Percentiles rank a stretch among this genome's conserved stretches.
Conservation (phyloP, 2,329 filamentous ascomycete species). For the Raffaelea deltoideospora region DNA sequence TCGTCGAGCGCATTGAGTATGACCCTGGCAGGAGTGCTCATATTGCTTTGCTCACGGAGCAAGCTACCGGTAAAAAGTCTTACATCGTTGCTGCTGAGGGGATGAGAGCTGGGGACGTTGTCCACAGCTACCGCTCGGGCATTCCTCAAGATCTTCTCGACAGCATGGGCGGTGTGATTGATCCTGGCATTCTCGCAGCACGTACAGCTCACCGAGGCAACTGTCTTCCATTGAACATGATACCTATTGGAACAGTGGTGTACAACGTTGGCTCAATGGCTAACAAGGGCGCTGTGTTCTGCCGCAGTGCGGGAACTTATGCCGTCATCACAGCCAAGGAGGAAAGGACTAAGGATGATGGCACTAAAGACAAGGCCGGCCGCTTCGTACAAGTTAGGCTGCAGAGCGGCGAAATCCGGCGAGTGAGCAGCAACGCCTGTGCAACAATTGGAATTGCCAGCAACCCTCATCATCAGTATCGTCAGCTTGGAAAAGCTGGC, state of each 20-base stretch:
- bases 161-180: slow-evolving; percentile 83
- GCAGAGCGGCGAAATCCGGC: slow-evolving; percentile 84
- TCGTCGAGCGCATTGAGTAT: slow-evolving; percentile 89
- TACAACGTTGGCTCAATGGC: slow-evolving; percentile 74
- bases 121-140: slow-evolving; percentile 82
- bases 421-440: slow-evolving; percentile 81
- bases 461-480: slow-evolving; percentile 83
- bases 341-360: slow-evolving; percentile 43
- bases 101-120: slow-evolving; percentile 75
- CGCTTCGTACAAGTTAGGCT: slow-evolving; percentile 72
- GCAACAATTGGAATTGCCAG: slow-evolving; percentile 90
- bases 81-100: slow-evolving; percentile 96
- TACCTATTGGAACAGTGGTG: slow-evolving; percentile 83
- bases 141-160: slow-evolving; percentile 76
- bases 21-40: slow-evolving; percentile 88
- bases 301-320: slow-evolving; percentile 85
- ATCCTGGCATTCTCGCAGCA: slow-evolving; percentile 89
- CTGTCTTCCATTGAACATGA: slow-evolving; percentile 88
- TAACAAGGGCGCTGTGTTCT: slow-evolving; percentile 71
- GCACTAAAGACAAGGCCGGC: slow-evolving; percentile 47
- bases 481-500: slow-evolving; percentile 87
- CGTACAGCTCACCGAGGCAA: slow-evolving; percentile 92
- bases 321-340: slow-evolving; percentile 83
- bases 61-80: slow-evolving; percentile 59
- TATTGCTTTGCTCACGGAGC: slow-evolving; percentile 69